Conservation (phyloP, 2,329 filamentous ascomycete species). For the Metarhizium sp. region DNA sequence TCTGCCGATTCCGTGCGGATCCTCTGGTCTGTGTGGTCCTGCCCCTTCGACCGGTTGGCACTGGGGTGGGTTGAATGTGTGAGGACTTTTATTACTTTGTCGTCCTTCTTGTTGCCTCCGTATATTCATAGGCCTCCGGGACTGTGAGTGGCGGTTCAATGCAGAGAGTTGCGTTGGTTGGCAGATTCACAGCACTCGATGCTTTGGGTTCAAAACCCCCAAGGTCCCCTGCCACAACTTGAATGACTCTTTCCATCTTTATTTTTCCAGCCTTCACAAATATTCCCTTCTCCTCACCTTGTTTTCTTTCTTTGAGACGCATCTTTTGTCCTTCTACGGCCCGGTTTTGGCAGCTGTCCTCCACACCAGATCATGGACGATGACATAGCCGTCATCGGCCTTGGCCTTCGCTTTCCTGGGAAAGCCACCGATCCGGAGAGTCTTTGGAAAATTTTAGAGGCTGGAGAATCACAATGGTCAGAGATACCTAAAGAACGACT, state of each 20-base stretch:
- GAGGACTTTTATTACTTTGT: background rate
- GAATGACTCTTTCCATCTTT: background rate
- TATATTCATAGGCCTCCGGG: background rate
- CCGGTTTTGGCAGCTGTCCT: background rate
- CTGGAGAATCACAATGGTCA: constrained; percentile 36
- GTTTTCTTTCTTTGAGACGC: background rate
- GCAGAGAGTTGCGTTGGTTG: background rate
- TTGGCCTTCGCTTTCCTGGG: constrained; percentile 43
- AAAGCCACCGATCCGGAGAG: constrained; percentile 31
- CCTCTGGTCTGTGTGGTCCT: background rate
- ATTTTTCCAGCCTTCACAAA: background rate
- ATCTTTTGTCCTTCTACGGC: background rate
- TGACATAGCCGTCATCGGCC: constrained; percentile 43
- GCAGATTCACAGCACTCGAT: background rate
- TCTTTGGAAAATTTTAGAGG: constrained; percentile 39
- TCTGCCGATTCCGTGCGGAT: background rate
- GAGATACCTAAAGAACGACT: constrained; percentile 39
- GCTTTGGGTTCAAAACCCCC: background rate
- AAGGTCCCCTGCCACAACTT: background rate
- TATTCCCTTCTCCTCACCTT: background rate
- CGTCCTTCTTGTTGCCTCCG: background rate
- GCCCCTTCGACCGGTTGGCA: background rate
- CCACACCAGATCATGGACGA: constrained; percentile 13
- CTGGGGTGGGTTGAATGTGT: background rate
- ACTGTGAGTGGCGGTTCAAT: background rate